phyloP scores from a whole-genome alignment of 2,329 filamentous ascomycete species.

The Phaeosphaeriaceae sp. region DNA sequence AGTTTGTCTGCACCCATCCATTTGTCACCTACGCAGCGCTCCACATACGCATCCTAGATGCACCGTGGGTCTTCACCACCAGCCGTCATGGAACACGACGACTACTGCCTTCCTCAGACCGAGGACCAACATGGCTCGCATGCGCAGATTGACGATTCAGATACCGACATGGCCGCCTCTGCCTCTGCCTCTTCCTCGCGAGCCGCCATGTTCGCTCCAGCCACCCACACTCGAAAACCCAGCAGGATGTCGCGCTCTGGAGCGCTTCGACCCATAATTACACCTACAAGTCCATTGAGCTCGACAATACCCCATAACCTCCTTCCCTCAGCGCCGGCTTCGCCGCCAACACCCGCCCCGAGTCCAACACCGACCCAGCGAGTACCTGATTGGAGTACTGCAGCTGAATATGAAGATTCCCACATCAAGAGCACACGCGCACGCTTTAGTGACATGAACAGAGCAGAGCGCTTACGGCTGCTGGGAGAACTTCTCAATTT shows the following conservation, averaged over 20 bases:
- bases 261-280: conserved; percentile 55
- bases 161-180: conserved; percentile 46
- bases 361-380: conserved; percentile 69
- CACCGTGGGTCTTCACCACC: conserved; percentile 15
- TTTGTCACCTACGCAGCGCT: conserved; percentile 1
- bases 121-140: conserved; percentile 26
- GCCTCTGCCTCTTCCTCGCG: conserved; percentile 42
- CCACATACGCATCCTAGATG: neutral
- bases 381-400: conserved; percentile 76
- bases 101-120: conserved; percentile 37
- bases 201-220: conserved; percentile 44
- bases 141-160: conserved; percentile 37
- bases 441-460: conserved; percentile 79
- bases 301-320: conserved; percentile 64
- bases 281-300: conserved; percentile 57
- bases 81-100: conserved; percentile 40
- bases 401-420: conserved; percentile 80
- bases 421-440: conserved; percentile 79
- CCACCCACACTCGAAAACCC: conserved; percentile 44
- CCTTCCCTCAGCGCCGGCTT: conserved; percentile 69
- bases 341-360: conserved; percentile 70
- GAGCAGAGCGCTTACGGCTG: conserved; percentile 77
- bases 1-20: neutral
- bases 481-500: conserved; percentile 89
- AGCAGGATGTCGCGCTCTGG: conserved; percentile 51